Conservation (phyloP, 345 rosid genomes). For the Murraya paniculata region DNA sequence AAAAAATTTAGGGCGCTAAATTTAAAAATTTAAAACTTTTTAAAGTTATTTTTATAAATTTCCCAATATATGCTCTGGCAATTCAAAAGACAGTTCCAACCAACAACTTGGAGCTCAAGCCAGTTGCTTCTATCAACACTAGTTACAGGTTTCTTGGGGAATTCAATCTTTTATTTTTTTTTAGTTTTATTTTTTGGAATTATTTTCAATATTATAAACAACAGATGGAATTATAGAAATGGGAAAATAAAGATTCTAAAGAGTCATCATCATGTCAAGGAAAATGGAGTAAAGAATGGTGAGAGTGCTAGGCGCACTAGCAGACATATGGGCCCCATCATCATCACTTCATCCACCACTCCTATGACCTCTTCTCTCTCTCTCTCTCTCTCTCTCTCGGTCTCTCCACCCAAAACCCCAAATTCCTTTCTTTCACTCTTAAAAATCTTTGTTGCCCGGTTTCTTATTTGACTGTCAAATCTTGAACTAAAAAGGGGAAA, state of each 20-base stretch:
- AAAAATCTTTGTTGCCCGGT: slow-evolving; percentile 7
- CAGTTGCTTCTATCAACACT: background rate
- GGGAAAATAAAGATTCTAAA: slow-evolving; percentile 30
- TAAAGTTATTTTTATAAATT: no score
- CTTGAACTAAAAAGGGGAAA: background rate
- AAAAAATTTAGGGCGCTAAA: no score
- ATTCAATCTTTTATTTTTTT: background rate
- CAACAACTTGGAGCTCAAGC: background rate
- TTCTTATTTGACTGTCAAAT: background rate
- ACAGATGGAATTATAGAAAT: slow-evolving; percentile 35
- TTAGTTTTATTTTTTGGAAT: background rate
- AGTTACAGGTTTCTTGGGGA: background rate
- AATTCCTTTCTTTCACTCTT: slow-evolving; percentile 10
- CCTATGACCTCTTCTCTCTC: slow-evolving; percentile 8
- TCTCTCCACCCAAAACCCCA: slow-evolving; percentile 15
- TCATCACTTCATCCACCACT: slow-evolving; percentile 71
- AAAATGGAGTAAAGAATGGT: slow-evolving; percentile 17
- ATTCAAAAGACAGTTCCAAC: background rate
- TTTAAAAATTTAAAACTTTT: no score
- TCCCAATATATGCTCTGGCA: background rate
- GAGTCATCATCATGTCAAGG: slow-evolving; percentile 43
- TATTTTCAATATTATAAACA: slow-evolving; percentile 17
- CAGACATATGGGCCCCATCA: slow-evolving; percentile 71
- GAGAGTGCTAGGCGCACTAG: slow-evolving; percentile 78
- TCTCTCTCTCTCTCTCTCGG: background rate